Conservation (phyloP, 768 basidiomycete genomes). For the Trametes gibbosa region DNA sequence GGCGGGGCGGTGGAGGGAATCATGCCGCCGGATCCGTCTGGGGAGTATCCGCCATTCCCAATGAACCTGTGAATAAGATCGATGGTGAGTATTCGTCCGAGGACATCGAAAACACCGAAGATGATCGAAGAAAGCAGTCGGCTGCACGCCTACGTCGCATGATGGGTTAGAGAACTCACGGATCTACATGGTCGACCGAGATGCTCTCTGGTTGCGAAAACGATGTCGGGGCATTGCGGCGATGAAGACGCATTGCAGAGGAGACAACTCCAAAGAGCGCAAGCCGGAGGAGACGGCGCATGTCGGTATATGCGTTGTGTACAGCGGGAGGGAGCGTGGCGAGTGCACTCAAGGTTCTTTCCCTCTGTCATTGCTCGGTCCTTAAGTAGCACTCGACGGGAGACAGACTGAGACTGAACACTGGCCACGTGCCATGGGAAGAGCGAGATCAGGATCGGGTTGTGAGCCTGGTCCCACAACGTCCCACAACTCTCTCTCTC, state of each 20-base stretch:
- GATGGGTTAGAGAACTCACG: too few relatives aligned
- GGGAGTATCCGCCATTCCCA: slow-evolving; percentile 69
- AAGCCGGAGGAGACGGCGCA: neutral
- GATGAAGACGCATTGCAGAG: slow-evolving; percentile 2
- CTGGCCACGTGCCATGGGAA: neutral
- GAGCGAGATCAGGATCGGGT: neutral
- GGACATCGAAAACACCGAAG: too few relatives aligned
- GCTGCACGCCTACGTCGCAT: too few relatives aligned
- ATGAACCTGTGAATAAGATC: slow-evolving; percentile 44
- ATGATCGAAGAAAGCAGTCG: too few relatives aligned
- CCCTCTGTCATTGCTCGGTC: neutral
- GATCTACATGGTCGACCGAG: slow-evolving; percentile 45
- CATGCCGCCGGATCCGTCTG: slow-evolving; percentile 74
- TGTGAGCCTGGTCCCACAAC: neutral
- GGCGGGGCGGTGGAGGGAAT: slow-evolving; percentile 76
- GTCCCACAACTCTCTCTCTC: neutral
- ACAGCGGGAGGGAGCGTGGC: neutral
- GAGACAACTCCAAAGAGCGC: neutral
- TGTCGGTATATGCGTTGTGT: neutral
- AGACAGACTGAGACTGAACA: too few relatives aligned
- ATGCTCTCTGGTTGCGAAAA: slow-evolving; percentile 31
- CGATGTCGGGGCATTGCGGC: slow-evolving; percentile 12
- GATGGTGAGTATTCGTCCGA: neutral
- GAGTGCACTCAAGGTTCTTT: neutral
- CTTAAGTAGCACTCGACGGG: neutral